Conservation (phyloP, 2,329 filamentous ascomycete genomes). For the Fusarium sterilihyphosum region DNA sequence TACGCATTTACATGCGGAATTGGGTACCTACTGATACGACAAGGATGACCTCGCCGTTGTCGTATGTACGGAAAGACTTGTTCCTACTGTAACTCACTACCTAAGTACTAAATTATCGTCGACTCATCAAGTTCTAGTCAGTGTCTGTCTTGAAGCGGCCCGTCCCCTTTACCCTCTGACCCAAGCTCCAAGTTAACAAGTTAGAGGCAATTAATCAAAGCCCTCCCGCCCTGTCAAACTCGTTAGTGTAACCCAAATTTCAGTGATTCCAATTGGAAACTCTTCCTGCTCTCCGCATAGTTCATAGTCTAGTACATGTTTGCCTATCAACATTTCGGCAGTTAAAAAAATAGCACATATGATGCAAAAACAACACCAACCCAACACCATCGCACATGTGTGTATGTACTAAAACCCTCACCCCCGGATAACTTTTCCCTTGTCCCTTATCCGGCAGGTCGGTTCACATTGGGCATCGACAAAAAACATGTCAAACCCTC, state of each 20-base stretch:
- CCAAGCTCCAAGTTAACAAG: not conserved
- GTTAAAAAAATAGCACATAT: constrained; percentile 5
- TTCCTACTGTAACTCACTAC: not conserved
- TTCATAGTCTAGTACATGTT: constrained; percentile 3
- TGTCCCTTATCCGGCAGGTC: constrained; percentile 20
- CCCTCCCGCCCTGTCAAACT: not conserved
- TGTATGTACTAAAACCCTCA: not conserved
- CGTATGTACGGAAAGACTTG: not conserved
- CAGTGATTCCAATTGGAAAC: not conserved
- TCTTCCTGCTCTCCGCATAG: not conserved
- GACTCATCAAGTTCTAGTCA: not conserved
- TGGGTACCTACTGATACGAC: not conserved
- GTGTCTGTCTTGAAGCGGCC: constrained; percentile 14
- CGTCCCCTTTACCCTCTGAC: constrained; percentile 16
- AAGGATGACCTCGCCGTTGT: not conserved
- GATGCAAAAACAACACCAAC: not conserved
- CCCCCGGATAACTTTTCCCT: constrained; percentile 19
- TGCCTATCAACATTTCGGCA: constrained; percentile 28
- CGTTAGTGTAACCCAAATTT: not conserved
- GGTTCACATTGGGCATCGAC: constrained; percentile 36
- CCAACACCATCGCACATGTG: not conserved
- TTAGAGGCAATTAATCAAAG: not conserved
- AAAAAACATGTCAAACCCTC: constrained; percentile 1
- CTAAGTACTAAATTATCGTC: not conserved
- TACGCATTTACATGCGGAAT: not conserved